phyloP scores from a whole-genome alignment of 257 asterid species.

The Petunia axillaris region DNA sequence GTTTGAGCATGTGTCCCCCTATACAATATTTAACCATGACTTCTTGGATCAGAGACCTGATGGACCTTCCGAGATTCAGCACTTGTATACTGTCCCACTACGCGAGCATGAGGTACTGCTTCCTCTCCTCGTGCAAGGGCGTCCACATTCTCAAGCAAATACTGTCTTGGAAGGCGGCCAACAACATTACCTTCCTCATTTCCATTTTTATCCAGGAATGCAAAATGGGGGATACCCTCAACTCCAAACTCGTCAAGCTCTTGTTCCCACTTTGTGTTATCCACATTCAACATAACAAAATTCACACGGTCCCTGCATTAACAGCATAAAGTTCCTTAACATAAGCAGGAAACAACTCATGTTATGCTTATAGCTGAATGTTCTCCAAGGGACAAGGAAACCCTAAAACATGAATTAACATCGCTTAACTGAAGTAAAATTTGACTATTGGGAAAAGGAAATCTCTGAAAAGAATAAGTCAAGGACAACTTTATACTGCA shows the following conservation, averaged over 20 bases:
- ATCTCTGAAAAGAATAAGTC: neutral
- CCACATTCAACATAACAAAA: slow-evolving; percentile 97
- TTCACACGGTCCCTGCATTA: slow-evolving; percentile 74
- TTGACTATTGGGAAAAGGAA: neutral
- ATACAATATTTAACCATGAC: slow-evolving; percentile 67
- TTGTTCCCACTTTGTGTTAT: slow-evolving; percentile 99
- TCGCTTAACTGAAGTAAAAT: neutral
- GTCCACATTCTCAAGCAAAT: slow-evolving; percentile 78
- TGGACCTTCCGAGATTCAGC: slow-evolving; percentile 70
- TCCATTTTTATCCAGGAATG: slow-evolving; percentile 84
- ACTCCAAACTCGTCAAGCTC: slow-evolving; percentile 99
- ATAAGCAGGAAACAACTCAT: neutral
- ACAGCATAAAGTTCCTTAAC: neutral
- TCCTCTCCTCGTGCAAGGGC: slow-evolving; percentile 89
- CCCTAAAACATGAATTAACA: neutral
- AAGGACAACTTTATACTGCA: neutral
- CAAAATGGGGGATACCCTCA: slow-evolving; percentile 98
- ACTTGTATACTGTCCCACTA: slow-evolving; percentile 78
- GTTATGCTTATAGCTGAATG: neutral
- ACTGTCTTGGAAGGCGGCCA: slow-evolving; percentile 84
- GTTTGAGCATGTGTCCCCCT: neutral
- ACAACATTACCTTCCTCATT: slow-evolving; percentile 95
- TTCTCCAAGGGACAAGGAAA: neutral
- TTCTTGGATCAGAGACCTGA: slow-evolving; percentile 81
- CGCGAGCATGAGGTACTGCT: slow-evolving; percentile 85